Base-by-base conservation (phyloP, 2,329 filamentous ascomycete species). In the Paecilomyces fulvus region DNA sequence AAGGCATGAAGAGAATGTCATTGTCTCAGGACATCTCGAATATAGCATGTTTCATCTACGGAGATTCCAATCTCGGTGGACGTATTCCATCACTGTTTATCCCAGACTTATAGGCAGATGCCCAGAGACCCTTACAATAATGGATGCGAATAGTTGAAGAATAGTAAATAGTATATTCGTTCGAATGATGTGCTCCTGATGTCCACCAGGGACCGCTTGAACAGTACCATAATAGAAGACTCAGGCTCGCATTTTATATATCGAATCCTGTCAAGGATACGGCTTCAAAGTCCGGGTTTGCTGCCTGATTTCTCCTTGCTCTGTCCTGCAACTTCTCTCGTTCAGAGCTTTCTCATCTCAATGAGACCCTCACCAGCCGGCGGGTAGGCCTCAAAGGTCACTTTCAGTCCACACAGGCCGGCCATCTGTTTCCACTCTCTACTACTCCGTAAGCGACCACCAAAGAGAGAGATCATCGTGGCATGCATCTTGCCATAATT, bases 311-410 rank as follows among this genome's bases (percentile, higher is more conserved):
- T 28, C 25, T 28, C 25, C 25, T 25, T 25, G 5, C 23, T 25
- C 5, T 25, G 23, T 25, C 23, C 23, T 25, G 5, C 5, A 5
- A 25, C 23, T 25, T 25, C 5, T n/a, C 21, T 28, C 25, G 7
- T 28, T 28, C 25, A 57, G 31, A 55, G 25, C 49, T 61, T 65
- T 21, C 63, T 65, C 70, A 73, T 71, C 61, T 74, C 70, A 14
- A 74, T 62, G 53, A 74, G 56, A 1, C 68, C 67, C 55, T 73
- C 70, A 0, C 69, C 70, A 17, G 59, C 59, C 2, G 53, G 56
- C 8, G 69, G 68, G 60, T 70, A 73, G 11, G 57, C 62, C 56
- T 73, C 71, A 54, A 73, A 74, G 1, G 66, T 70, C 2, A 74
- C 66, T 46, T 65, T 54, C 28, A 74, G 53, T 1, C 70, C 70